phyloP scores from a whole-genome alignment of 2,329 filamentous ascomycete genomes.

The Aspergillus viridinutans region DNA sequence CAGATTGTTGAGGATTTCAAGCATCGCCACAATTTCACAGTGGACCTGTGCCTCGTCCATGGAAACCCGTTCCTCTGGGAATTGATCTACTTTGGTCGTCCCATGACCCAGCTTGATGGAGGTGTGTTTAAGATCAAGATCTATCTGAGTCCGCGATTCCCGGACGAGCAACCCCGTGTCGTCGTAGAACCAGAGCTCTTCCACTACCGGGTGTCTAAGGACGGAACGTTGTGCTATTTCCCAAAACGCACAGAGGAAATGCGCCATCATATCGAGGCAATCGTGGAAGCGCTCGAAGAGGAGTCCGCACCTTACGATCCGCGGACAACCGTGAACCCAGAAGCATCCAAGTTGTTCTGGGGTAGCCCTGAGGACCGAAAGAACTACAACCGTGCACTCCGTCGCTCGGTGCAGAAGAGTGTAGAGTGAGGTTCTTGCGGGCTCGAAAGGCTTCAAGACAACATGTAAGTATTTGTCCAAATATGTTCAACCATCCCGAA shows the following conservation, averaged over 20 bases:
- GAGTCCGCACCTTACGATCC: slow-evolving; percentile 86
- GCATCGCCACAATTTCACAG: slow-evolving; percentile 61
- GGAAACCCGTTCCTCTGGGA: slow-evolving; percentile 87
- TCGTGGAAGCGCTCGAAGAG: slow-evolving; percentile 80
- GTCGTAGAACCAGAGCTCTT: slow-evolving; percentile 77
- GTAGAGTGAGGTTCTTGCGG: slow-evolving; percentile 23
- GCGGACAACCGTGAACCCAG: slow-evolving; percentile 77
- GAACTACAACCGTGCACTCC: slow-evolving; percentile 74
- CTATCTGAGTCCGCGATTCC: slow-evolving; percentile 77
- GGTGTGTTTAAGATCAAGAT: slow-evolving; percentile 81
- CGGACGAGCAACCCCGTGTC: slow-evolving; percentile 80
- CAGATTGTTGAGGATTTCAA: slow-evolving; percentile 75
- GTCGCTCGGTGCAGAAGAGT: slow-evolving; percentile 63
- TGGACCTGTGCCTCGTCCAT: slow-evolving; percentile 72
- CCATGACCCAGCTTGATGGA: slow-evolving; percentile 90
- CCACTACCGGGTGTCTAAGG: slow-evolving; percentile 77
- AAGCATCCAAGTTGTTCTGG: slow-evolving; percentile 85
- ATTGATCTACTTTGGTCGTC: slow-evolving; percentile 82
- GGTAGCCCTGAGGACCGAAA: slow-evolving; percentile 74
- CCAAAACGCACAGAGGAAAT: slow-evolving; percentile 70
- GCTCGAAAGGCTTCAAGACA: not conserved
- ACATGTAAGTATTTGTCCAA: not conserved
- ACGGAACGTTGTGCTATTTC: slow-evolving; percentile 80
- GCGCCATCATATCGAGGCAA: slow-evolving; percentile 75
- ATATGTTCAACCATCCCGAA: not conserved